A percentile compares a stretch with the other conserved stretches of the same genome.
Evolutionary conservation across 1,284 basidiomycete species (phyloP).

Genomic region (Puccinia horiana): DNA sequence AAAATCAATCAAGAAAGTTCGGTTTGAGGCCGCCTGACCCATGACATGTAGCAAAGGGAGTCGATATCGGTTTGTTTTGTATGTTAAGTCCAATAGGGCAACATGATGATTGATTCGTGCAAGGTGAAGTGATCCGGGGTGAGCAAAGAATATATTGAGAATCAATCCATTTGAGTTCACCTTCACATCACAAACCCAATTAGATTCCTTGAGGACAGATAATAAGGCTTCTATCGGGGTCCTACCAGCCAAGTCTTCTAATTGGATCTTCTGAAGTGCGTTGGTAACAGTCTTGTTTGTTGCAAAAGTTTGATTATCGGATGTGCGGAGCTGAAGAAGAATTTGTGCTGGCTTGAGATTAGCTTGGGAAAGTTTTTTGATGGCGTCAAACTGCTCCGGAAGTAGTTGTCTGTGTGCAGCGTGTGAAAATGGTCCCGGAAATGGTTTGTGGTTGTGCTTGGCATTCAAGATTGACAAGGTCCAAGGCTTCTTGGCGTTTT

Average conservation of each 20-base stretch:
- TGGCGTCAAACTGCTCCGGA: not conserved
- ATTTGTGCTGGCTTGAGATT: too few relatives aligned
- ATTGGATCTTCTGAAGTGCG: not conserved
- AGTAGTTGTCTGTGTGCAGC: not conserved
- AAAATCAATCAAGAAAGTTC: not conserved
- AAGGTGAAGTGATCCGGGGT: too few relatives aligned
- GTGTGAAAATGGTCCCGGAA: not conserved
- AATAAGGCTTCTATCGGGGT: not conserved
- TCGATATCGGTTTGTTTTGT: not conserved
- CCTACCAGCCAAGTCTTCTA: not conserved
- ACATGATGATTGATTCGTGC: not conserved
- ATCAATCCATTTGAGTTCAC: too few relatives aligned
- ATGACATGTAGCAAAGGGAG: too few relatives aligned
- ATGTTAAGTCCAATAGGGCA: not conserved
- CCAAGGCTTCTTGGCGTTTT: not conserved
- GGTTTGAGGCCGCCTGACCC: too few relatives aligned
- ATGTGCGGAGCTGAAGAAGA: not conserved
- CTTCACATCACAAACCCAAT: too few relatives aligned
- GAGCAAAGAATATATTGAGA: too few relatives aligned
- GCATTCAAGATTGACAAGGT: not conserved
- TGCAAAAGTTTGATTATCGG: not conserved
- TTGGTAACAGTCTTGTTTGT: not conserved
- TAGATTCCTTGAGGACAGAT: not conserved
- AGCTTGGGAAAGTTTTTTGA: not conserved
- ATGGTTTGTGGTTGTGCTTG: not conserved